Base-by-base conservation (phyloP, 805 yeast genomes). In the Candida easanensis region DNA sequence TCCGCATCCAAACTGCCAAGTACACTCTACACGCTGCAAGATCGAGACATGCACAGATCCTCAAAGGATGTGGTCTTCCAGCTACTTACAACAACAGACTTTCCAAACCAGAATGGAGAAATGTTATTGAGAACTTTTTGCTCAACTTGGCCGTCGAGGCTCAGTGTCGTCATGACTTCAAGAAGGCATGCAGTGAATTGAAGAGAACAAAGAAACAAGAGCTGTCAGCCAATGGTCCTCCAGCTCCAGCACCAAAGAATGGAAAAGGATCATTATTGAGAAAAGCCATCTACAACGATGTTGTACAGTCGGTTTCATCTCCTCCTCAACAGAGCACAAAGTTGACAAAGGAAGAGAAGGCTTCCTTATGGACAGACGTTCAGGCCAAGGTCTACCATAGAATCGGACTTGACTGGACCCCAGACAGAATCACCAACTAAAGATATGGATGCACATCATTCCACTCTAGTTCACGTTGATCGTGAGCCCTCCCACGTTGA, bases 21-120 rank as follows among this genome's bases (percentile, higher is more conserved):
- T 80, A 76, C 57, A 80, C 86, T 2, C 77, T 84, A 7, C 65
- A 69, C 40, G 71, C 80, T 13, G 84, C 84, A 4, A 66, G 82
- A 50, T 53, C 65, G 40, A 63, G 83, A 48, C 80, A 77, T 50
- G 69, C 66, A 36, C 51, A 51, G 36, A 48, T 62, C 15, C 55
- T 68, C 64, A 53, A 56, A 16, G 46, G 42, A 21, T 45, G 50
- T 17, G 57, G 59, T 8, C 33, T 52, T 3, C 51, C 57, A 3
- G 22, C 34, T 4, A 17, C 36, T 15, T 45, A 43, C 38, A 45
- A 53, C 44, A 51, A 50, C 38, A 47, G 54, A 36, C 56, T 76
- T n/a, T 64, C 75, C 5, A 70, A 74, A 49, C 76, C 78, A 20
- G 86, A 84, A 58, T 83, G 89, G 88, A 68, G 90, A 51, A 80